Evolutionary conservation across 2,329 filamentous ascomycete species (phyloP).

Genomic region (Corniculantispora saksenae): DNA sequence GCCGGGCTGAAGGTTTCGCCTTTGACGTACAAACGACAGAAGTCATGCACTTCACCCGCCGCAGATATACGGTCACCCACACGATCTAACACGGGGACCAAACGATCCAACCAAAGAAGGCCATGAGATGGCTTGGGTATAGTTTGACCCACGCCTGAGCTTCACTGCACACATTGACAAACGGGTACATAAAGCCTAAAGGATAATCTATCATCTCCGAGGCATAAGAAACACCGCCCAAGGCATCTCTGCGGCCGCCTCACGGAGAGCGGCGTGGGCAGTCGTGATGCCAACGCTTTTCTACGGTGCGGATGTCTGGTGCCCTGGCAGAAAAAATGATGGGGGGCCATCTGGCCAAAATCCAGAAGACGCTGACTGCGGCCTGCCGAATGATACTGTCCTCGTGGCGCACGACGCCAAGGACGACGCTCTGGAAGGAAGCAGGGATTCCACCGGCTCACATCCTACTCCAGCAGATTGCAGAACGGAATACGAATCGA

Average conservation of each 20-base stretch:
- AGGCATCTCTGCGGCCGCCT: too few relatives aligned
- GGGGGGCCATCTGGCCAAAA: not conserved
- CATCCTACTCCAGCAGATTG: not conserved
- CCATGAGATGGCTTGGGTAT: conserved; percentile 26
- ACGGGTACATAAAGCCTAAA: conserved; percentile 20
- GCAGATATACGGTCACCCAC: not conserved
- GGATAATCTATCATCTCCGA: too few relatives aligned
- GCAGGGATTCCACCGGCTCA: not conserved
- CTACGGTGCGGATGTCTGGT: too few relatives aligned
- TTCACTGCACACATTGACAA: conserved; percentile 23
- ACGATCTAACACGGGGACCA: conserved; percentile 9
- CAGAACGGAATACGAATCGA: not conserved
- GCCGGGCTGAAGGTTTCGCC: conserved; percentile 22
- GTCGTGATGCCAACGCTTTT: too few relatives aligned
- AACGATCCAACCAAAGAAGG: not conserved
- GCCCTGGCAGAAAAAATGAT: too few relatives aligned
- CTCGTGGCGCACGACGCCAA: too few relatives aligned
- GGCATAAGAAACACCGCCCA: too few relatives aligned
- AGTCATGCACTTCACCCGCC: conserved; percentile 24
- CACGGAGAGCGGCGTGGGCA: too few relatives aligned
- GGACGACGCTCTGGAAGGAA: too few relatives aligned
- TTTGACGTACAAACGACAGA: conserved; percentile 26
- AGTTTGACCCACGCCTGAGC: conserved; percentile 21
- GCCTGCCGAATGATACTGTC: too few relatives aligned
- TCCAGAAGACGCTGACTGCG: too few relatives aligned